A percentile compares a stretch with the other conserved stretches of the same genome.
These are phyloP conservation scores for Rhizoctonia solani DNA, from an alignment of 1,284 basidiomycete species.

Conservation along the genomic window DNA sequence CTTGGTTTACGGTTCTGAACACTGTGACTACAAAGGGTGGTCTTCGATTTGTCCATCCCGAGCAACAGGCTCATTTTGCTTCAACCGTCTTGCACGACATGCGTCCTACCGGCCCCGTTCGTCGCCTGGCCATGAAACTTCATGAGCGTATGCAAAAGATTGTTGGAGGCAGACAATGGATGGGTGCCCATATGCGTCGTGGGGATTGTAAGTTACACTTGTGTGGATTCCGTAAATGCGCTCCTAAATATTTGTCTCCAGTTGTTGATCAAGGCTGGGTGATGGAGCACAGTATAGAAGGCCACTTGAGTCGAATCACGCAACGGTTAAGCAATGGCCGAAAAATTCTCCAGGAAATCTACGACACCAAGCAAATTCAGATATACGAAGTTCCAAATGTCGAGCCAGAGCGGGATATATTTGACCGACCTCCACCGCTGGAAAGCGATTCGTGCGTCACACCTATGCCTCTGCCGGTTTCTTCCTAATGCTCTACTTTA, in stretches of 20 bases:
- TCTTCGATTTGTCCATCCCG: constrained; percentile 49
- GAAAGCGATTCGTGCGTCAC: constrained; percentile 42
- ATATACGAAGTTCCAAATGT: constrained; percentile 40
- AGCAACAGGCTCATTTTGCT: constrained; percentile 46
- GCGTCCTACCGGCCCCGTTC: constrained; percentile 44
- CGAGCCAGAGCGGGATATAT: constrained; percentile 37
- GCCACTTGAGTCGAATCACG: constrained; percentile 50
- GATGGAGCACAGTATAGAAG: constrained; percentile 46
- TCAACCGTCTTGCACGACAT: constrained; percentile 48
- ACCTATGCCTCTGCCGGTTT: background rate
- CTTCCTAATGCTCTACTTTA: constrained; percentile 35
- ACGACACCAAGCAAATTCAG: constrained; percentile 33
- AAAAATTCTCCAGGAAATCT: constrained; percentile 41
- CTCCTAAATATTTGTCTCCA: constrained; percentile 19
- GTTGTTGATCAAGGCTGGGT: constrained; percentile 48
- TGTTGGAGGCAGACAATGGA: constrained; percentile 51
- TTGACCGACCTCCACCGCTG: constrained; percentile 38
- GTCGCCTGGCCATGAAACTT: constrained; percentile 46
- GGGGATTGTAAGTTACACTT: constrained; percentile 49
- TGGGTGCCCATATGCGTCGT: constrained; percentile 55
- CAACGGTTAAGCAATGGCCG: constrained; percentile 46
- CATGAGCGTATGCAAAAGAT: constrained; percentile 46
- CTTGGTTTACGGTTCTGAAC: background rate
- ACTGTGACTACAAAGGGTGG: constrained; percentile 43
- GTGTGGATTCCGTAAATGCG: too few relatives aligned